These are phyloP conservation scores for Actinomortierella ambigua DNA, from an alignment of 371 early-diverging fungal genomes.

Conservation along the genomic window DNA sequence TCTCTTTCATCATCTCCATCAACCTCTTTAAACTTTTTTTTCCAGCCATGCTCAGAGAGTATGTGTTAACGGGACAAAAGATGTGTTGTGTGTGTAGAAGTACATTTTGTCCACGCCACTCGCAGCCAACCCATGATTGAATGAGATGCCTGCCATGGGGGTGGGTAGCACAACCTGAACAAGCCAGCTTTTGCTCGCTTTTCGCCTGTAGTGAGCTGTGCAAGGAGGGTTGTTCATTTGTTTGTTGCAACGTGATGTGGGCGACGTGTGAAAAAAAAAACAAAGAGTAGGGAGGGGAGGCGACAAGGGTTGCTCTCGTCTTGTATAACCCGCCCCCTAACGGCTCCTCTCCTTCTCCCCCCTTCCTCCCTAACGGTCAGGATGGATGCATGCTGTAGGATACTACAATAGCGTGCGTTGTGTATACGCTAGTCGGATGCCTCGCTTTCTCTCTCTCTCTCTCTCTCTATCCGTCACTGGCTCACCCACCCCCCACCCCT, in stretches of 20 bases:
- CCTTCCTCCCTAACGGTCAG: no score
- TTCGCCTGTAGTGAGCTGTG: constrained; percentile 26
- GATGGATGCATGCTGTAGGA: no score
- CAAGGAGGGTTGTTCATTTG: not conserved
- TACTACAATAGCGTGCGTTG: no score
- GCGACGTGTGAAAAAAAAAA: constrained; percentile 3
- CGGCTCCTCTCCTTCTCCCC: no score
- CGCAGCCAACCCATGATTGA: constrained; percentile 5
- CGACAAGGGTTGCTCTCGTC: constrained; percentile 12
- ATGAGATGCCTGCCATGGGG: constrained; percentile 6
- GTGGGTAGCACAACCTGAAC: not conserved
- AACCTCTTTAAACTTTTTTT: no score
- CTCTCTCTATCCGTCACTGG: not conserved
- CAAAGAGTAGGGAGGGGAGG: not conserved
- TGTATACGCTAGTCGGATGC: no score
- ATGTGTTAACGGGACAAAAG: not conserved
- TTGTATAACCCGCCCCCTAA: no score
- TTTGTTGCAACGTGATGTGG: no score
- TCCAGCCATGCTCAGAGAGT: no score
- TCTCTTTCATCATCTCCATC: no score
- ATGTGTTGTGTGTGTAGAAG: constrained; percentile 1
- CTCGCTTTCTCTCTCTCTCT: constrained; percentile 2
- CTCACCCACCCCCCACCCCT: constrained; percentile 1
- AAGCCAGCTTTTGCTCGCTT: constrained; percentile 3
- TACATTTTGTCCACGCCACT: not conserved